Base-by-base conservation (phyloP, 176 grass and related monocot species). In the Oryza brachyantha region DNA sequence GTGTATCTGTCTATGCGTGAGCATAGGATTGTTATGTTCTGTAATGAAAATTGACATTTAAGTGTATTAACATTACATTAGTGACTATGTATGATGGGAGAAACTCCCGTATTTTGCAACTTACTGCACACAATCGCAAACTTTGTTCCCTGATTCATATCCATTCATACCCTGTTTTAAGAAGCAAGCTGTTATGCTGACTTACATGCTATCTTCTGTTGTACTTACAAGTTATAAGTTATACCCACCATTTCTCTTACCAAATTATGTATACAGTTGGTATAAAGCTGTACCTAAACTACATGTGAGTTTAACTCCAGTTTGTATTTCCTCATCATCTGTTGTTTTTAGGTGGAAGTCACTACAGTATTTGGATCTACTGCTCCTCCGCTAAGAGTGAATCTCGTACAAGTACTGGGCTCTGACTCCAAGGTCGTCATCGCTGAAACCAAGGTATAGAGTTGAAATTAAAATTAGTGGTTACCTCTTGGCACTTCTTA, bases 351-450 rank as follows among this genome's bases (percentile, higher is more conserved):
- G 96, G 92, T 91, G 87, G 92, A 99, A 84, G 96, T 96, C 29
- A 99, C 92, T 66, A 99, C 90, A 64, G 84, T 99, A 16, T 96
- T 96, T 80, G 96, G 96, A 79, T 89, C 96, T 81, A 61, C 82
- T 46, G 81, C 92, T 74, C 92, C 96, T 87, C 82, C 81, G 3
- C 78, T 99, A 46, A 89, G 80, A 76, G 92, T 99, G 59, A 90
- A 78, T 80, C 78, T 99, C 46, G 83, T 89, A 31, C 88, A 88
- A 88, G 92, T 84, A 57, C 78, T 83, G 60, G 85, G 70, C 50
- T 88, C 90, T 74, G 84, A 89, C 70, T 90, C 89, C 5, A 99
- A 93, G 83, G 84, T 86, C 61, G 75, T 84, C 73, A 79, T 73
- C 54, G 64, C 32, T 74, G 76, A 84, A 19, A 77, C 61, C 69